These are phyloP conservation scores for Gentiana macrophylla DNA, from an alignment of 257 asterid species.

Conservation along the genomic window DNA sequence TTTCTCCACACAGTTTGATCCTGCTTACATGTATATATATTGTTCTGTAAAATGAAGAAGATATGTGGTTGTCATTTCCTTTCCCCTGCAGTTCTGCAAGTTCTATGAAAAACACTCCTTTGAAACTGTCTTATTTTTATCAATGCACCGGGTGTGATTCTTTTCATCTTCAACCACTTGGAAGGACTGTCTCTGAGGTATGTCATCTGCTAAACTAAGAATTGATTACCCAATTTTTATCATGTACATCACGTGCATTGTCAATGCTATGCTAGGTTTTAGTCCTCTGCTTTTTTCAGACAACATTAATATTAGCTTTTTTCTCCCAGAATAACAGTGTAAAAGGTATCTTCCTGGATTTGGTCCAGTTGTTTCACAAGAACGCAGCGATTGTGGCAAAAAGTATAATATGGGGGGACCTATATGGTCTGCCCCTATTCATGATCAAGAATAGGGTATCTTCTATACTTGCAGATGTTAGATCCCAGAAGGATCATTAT, in stretches of 20 bases:
- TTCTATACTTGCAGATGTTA: constrained; percentile 64
- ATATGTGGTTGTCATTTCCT: background rate
- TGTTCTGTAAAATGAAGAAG: background rate
- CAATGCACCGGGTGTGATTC: constrained; percentile 97
- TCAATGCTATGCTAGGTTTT: no score
- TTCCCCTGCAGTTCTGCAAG: constrained; percentile 68
- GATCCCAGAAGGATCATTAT: constrained; percentile 50
- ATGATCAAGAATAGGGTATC: constrained; percentile 84
- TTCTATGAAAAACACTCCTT: constrained; percentile 89
- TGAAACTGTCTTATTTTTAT: constrained; percentile 85
- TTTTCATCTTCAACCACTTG: constrained; percentile 91
- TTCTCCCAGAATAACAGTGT: constrained; percentile 45
- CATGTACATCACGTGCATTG: no score
- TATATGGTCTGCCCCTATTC: constrained; percentile 97
- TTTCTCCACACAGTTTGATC: constrained; percentile 4
- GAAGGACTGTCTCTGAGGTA: constrained; percentile 80
- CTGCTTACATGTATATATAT: background rate
- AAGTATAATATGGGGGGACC: constrained; percentile 98
- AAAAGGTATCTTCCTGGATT: constrained; percentile 88
- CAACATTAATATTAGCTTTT: background rate
- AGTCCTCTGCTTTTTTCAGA: no score
- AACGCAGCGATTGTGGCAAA: constrained; percentile 89
- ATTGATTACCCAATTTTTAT: no score
- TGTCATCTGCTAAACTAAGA: background rate
- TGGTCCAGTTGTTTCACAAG: constrained; percentile 82